Evolutionary conservation across 139 green algal species (phyloP), one percentile per base, ranked within the genome.

Genomic region (Coelastrella sp.): DNA sequence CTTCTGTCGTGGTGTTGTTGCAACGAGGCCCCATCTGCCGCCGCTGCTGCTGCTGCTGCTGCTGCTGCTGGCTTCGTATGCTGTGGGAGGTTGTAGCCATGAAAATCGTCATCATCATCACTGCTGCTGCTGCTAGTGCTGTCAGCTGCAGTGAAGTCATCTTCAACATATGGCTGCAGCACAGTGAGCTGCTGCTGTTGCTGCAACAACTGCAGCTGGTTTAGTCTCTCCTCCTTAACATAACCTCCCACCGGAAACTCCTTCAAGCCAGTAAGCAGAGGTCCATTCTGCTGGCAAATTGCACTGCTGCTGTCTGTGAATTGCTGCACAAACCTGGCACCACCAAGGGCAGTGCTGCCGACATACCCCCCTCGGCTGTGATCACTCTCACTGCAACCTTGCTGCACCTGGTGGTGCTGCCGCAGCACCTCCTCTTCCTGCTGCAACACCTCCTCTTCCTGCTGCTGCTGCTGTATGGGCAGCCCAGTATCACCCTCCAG

Each of bases 41-140:
- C 40, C 57, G 38, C 37, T 32, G 21, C 4, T 38, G 38, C 68
- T 77, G 68, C 68, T 59, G 38, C 68, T 77, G 40, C 68, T 77
- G 68, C 38, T 77, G 38, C 38, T 77, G 38, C 57, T 77, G 25
- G 38, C 38, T 23, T 59, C 27, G 4, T n/a, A n/a, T n/a, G n/a
- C n/a, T n/a, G 68, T 59, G 68, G 21, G 68, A 23, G 68, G 68
- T 17, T 34, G 68, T 27, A 77, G 37, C 2, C 37, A 23, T 40
- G 68, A 32, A 15, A 59, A 34, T n/a, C 38, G 68, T 17, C 6
- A 5, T 34, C 25, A 21, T 38, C 45, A 27, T 13, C n/a, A 6
- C n/a, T 71, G 62, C 66, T 74, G 64, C 34, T 50, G 64, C 34
- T 74, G 67, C 67, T 53, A 38, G 38, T 77, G 68, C 34, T 76